Conservation (phyloP, 345 rosid genomes). For the Luvunga scandens region DNA sequence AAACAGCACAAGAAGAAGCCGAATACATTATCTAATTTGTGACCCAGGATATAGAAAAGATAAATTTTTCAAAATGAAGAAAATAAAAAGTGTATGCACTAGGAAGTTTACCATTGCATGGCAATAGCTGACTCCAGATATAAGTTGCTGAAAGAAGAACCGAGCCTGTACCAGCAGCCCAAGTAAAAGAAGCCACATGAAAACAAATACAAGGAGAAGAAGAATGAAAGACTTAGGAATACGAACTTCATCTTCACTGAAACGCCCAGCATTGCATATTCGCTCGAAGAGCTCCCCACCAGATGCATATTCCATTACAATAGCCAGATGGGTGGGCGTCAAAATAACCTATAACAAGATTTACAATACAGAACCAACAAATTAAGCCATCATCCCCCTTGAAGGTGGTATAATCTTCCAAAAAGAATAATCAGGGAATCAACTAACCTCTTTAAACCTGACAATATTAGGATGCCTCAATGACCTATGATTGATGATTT, state of each 20-base stretch:
- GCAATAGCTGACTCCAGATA: constrained; percentile 91
- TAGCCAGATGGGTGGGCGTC: constrained; percentile 94
- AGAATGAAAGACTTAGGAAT: not conserved
- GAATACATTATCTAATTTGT: constrained; percentile 4
- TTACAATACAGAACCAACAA: not conserved
- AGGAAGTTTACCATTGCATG: constrained; percentile 73
- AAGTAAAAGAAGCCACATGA: constrained; percentile 1
- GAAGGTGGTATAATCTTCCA: not conserved
- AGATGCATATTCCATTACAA: constrained; percentile 94
- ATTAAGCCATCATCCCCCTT: constrained; percentile 3
- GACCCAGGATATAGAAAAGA: constrained; percentile 3
- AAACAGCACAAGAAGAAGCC: constrained; percentile 18
- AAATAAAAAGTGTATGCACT: not conserved
- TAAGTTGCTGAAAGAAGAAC: constrained; percentile 96
- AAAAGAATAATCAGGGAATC: not conserved
- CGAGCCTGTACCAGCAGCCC: constrained; percentile 59
- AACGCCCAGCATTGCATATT: constrained; percentile 80
- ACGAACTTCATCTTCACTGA: constrained; percentile 88
- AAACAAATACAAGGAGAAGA: not conserved
- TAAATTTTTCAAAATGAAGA: not conserved
- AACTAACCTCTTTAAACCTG: constrained; percentile 82
- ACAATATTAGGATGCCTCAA: constrained; percentile 95
- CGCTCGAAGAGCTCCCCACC: constrained; percentile 94
- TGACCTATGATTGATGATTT: constrained; percentile 91
- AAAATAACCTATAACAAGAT: constrained; percentile 53